Base-by-base conservation (phyloP, 192 early-diverging fungal genomes). In the Rhizoclosmatium sp. region DNA sequence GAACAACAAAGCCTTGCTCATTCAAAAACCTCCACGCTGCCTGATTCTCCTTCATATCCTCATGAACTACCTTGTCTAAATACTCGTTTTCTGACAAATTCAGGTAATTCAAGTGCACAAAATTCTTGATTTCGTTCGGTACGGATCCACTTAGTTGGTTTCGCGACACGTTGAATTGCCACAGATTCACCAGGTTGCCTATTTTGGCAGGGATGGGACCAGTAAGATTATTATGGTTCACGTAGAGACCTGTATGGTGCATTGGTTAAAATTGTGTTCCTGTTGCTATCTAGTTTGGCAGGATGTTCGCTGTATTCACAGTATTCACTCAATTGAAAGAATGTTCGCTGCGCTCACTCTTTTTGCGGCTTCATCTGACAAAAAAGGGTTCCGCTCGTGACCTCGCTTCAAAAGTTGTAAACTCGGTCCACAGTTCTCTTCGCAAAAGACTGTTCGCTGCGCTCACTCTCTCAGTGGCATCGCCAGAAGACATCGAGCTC, bases 201-300 rank as follows among this genome's bases (percentile, higher is more conserved):
- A 76, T 76, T 42, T 76, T 31, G 10, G 14, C 7, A n/a, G 74
- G 74, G 21, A 76, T 76, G 74, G 21, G 44, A 19, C 74, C 74
- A 47, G 31, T 69, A 3, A 76, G 45, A 31, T 7, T 31, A 47
- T 76, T 64, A 21, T 64, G 16, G 47, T 39, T 76, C 19, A 69
- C 16, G 21, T 41, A 41, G 19, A 69, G 67, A 21, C 62, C 56
- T 21, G 12, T 14, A 58, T 16, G 56, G 14, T 58, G 12, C 56
- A 58, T 0, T 0, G 21, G 56, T 16, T 58, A 31, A 31, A 31
- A 31, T 31, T 31, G 0, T 31, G 31, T 31, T 31, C 31, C 31
- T 31, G 31, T 31, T 31, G 31, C 31, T 31, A 31, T 31, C 31
- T 31, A 31, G 31, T 31, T 31, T 31, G 31, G 31, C 31, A 31